Evolutionary conservation across 2,329 filamentous ascomycete genomes (phyloP).

Genomic region (Hymenoscyphus fraxineus): DNA sequence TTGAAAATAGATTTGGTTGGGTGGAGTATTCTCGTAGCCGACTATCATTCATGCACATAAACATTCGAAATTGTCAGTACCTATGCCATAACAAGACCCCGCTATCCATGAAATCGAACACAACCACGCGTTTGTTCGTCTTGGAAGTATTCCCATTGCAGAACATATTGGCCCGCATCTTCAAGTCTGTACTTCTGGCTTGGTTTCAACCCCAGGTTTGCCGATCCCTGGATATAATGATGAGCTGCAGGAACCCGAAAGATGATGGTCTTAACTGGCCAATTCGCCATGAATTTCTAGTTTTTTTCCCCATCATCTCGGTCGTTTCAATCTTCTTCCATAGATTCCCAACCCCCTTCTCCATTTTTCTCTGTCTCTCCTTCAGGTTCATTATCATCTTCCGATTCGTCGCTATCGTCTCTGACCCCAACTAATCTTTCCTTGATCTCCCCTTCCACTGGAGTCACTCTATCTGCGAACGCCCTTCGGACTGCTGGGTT

Average conservation of each 20-base stretch:
- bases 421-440: slow-evolving; percentile 76
- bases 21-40: slow-evolving; percentile 9
- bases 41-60: slow-evolving; percentile 16
- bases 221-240: neutral
- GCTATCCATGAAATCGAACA: neutral
- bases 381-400: slow-evolving; percentile 55
- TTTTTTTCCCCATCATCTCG: neutral
- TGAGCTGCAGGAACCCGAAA: neutral
- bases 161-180: neutral
- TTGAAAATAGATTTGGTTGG: slow-evolving; percentile 8
- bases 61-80: slow-evolving; percentile 1
- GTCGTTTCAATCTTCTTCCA: slow-evolving; percentile 51
- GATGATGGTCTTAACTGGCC: neutral
- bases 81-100: neutral
- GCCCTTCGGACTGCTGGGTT: slow-evolving; percentile 81
- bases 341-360: slow-evolving; percentile 43
- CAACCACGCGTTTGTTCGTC: neutral
- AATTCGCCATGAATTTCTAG: neutral
- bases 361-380: slow-evolving; percentile 44
- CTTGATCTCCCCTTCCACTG: slow-evolving; percentile 57
- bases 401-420: slow-evolving; percentile 60
- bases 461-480: slow-evolving; percentile 70
- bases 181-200: slow-evolving; percentile 1
- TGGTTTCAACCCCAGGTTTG: neutral
- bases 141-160: neutral